Conservation (phyloP, 2,329 filamentous ascomycete genomes). For the Beauveria scarabaeidicola region DNA sequence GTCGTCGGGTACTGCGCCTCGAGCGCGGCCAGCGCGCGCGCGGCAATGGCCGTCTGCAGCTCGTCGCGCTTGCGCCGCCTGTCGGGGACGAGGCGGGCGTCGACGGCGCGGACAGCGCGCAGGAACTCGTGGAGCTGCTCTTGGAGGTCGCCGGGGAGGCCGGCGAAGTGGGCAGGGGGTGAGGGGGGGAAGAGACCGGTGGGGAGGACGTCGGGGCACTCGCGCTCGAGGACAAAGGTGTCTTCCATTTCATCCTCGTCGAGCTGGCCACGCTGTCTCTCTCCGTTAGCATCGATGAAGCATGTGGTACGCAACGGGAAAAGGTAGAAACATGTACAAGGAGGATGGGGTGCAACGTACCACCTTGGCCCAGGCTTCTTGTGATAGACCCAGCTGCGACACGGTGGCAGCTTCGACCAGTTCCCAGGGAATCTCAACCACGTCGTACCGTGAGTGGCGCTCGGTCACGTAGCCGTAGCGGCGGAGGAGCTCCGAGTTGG, state of each 20-base stretch:
- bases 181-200: conserved; percentile 40
- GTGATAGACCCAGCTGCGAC: conserved; percentile 29
- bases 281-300: too few relatives aligned
- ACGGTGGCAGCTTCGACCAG: conserved; percentile 42
- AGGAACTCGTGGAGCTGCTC: conserved; percentile 43
- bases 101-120: conserved; percentile 39
- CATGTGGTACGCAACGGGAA: too few relatives aligned
- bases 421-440: conserved; percentile 65
- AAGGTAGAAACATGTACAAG: too few relatives aligned
- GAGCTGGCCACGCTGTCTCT: conserved; percentile 32
- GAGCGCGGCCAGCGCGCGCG: conserved; percentile 28
- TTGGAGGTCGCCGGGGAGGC: conserved; percentile 30
- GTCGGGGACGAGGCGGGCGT: conserved; percentile 34
- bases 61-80: conserved; percentile 43
- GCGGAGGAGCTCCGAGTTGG: conserved; percentile 72
- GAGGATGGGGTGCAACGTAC: conserved; percentile 27
- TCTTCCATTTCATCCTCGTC: conserved; percentile 65
- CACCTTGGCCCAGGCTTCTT: conserved; percentile 31
- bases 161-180: conserved; percentile 24
- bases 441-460: conserved; percentile 70
- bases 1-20: conserved; percentile 35
- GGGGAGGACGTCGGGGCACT: conserved; percentile 41
- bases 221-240: conserved; percentile 59
- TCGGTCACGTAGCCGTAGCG: conserved; percentile 82
- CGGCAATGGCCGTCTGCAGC: conserved; percentile 33